Percentiles rank a stretch among this genome's conserved stretches.
These are phyloP conservation scores for Eimeria sp. DNA, from an alignment of 169 alveolate species.

Conservation along the genomic window DNA sequence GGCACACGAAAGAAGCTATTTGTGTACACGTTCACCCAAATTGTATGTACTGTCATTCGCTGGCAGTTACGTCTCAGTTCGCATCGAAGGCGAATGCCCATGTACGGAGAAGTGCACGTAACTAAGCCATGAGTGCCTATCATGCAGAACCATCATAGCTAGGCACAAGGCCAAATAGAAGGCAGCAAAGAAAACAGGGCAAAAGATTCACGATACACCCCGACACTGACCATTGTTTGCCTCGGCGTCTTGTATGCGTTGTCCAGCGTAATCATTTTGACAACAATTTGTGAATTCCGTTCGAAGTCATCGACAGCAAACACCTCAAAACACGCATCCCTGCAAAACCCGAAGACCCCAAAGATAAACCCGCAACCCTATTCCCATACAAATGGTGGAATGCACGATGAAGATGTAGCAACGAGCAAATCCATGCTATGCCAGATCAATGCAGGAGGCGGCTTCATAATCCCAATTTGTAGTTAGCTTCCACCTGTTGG, in stretches of 20 bases:
- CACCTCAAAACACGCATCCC: constrained; percentile 81
- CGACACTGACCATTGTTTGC: constrained; percentile 32
- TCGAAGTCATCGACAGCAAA: constrained; percentile 81
- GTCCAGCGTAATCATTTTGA: constrained; percentile 72
- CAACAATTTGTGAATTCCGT: constrained; percentile 76
- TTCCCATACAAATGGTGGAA: background rate
- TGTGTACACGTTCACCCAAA: background rate
- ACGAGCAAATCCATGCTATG: background rate
- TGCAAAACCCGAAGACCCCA: constrained; percentile 12
- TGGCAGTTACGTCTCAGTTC: no score
- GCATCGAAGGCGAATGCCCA: background rate
- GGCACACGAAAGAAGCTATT: background rate
- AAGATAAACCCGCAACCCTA: background rate
- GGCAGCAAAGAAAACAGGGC: background rate
- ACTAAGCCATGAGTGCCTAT: no score
- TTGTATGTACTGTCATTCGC: background rate
- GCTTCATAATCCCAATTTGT: background rate
- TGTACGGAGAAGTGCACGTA: no score
- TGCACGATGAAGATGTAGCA: background rate
- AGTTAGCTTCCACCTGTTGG: constrained; percentile 66
- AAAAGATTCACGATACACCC: background rate
- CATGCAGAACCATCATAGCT: background rate
- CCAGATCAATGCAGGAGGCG: background rate
- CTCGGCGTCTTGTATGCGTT: constrained; percentile 46
- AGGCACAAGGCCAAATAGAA: background rate